A percentile compares a stretch with the other conserved stretches of the same genome.
Evolutionary conservation across 257 asterid genomes (phyloP).

Genomic region (Orobanche coerulescens): DNA sequence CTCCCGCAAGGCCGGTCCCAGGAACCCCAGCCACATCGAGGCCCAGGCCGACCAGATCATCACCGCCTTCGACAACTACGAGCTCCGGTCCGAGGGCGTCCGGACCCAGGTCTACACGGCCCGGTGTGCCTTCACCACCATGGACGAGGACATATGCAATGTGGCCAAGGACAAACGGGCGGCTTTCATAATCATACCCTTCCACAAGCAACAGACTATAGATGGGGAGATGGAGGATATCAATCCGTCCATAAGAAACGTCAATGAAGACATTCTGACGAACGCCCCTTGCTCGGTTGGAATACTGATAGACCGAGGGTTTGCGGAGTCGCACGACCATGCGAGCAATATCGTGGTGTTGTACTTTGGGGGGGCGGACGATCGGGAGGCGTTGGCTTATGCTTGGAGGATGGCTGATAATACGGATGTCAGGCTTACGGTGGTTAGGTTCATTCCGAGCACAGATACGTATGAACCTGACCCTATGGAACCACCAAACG

Average conservation of each 20-base stretch:
- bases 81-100: slow-evolving; percentile 65
- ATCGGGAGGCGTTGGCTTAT: slow-evolving; percentile 73
- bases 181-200: slow-evolving; percentile 61
- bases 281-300: slow-evolving; percentile 89
- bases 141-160: slow-evolving; percentile 81
- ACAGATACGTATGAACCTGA: slow-evolving; percentile 23
- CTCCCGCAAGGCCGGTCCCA: slow-evolving; percentile 43
- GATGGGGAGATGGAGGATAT: slow-evolving; percentile 68
- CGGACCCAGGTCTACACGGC: slow-evolving; percentile 60
- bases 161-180: slow-evolving; percentile 63
- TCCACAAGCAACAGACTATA: slow-evolving; percentile 48
- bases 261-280: slow-evolving; percentile 63
- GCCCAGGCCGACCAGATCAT: slow-evolving; percentile 69
- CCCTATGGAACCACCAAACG: slow-evolving; percentile 15
- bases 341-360: slow-evolving; percentile 46
- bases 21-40: slow-evolving; percentile 49
- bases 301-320: slow-evolving; percentile 56
- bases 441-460: slow-evolving; percentile 55
- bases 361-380: slow-evolving; percentile 81
- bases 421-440: slow-evolving; percentile 38
- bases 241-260: slow-evolving; percentile 45
- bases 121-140: slow-evolving; percentile 50
- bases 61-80: slow-evolving; percentile 62
- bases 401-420: slow-evolving; percentile 70
- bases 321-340: slow-evolving; percentile 26